phyloP scores from a whole-genome alignment of 2,329 filamentous ascomycete genomes.

The Arachnomyces sp. region DNA sequence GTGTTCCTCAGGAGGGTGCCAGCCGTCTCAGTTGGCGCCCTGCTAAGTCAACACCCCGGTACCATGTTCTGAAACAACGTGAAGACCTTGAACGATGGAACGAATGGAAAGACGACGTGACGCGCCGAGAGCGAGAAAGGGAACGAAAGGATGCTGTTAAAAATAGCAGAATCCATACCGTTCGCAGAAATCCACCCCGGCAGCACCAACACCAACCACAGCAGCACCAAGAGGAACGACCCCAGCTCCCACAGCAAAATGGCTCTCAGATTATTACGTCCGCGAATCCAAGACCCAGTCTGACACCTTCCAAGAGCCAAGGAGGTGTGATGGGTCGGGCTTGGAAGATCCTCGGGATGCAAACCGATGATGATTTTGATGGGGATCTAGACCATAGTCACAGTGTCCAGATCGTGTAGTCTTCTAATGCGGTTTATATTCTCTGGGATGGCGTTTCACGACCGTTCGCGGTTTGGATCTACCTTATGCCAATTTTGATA shows the following conservation, averaged over 20 bases:
- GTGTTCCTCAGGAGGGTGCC: conserved; percentile 16
- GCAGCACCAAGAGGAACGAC: too few relatives aligned
- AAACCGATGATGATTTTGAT: conserved; percentile 19
- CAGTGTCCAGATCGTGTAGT: background rate
- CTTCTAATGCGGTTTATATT: background rate
- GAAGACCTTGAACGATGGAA: conserved; percentile 40
- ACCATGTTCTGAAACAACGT: conserved; percentile 36
- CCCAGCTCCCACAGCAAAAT: too few relatives aligned
- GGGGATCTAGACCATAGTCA: background rate
- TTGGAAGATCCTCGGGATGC: conserved; percentile 34
- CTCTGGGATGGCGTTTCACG: background rate
- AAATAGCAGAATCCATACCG: conserved; percentile 13
- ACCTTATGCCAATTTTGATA: background rate
- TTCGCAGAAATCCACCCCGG: too few relatives aligned
- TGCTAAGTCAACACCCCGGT: conserved; percentile 34
- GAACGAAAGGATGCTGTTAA: conserved; percentile 30
- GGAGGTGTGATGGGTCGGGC: conserved; percentile 35
- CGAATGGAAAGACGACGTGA: conserved; percentile 36
- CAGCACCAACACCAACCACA: too few relatives aligned
- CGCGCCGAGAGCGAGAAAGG: conserved; percentile 28
- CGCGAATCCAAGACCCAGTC: too few relatives aligned
- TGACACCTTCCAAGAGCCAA: conserved; percentile 17
- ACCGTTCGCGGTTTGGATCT: background rate
- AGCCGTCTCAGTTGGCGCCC: conserved; percentile 33
- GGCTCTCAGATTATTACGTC: too few relatives aligned